Evolutionary conservation across 306 rosid species (phyloP), one percentile per base, ranked within the genome.

Genomic region (Inga laurina): DNA sequence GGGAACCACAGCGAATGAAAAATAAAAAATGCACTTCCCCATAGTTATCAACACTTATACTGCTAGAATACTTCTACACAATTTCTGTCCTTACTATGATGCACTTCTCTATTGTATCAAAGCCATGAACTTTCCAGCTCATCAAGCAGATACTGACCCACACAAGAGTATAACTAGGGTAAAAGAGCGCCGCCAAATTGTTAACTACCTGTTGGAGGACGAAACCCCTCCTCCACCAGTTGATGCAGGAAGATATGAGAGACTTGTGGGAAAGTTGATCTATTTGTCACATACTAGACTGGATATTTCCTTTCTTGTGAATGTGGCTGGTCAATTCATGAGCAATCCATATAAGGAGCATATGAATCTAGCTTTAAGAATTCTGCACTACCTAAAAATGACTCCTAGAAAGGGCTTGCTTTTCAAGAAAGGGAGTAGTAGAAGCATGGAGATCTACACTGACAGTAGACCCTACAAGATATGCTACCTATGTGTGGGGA

Each of bases 61-160:
- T 15, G 22, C 72, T 3, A 15, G 10, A 72, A 72, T 72, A 45
- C 61, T 54, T n/a, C 62, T 57, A 79, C 57, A 54, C 24, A 71
- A 19, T 30, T 70, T 70, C 51, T 74, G 22, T 56, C 66, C 37
- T 74, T 61, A 32, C 39, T 71, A 77, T 3, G 32, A 77, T 43
- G 64, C 43, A 39, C 34, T 32, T 24, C 43, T 76, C 66, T 69
- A 57, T 70, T 81, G 35, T 82, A 66, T 56, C 62, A 48, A 77
- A 44, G 70, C 45, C 41, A 52, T 65, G 52, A 65, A 59, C 44
- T 13, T 76, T 76, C 56, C 51, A 54, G 45, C 39, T 69, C 39
- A 77, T 57, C 66, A 78, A 34, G 74, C 34, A 46, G 32, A 77
- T 71, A 57, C 41, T 64, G 21, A 16, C 22, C 8, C 2, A 24